These are phyloP conservation scores for Arabis alpina DNA, from an alignment of 345 rosid species.

Conservation along the genomic window DNA sequence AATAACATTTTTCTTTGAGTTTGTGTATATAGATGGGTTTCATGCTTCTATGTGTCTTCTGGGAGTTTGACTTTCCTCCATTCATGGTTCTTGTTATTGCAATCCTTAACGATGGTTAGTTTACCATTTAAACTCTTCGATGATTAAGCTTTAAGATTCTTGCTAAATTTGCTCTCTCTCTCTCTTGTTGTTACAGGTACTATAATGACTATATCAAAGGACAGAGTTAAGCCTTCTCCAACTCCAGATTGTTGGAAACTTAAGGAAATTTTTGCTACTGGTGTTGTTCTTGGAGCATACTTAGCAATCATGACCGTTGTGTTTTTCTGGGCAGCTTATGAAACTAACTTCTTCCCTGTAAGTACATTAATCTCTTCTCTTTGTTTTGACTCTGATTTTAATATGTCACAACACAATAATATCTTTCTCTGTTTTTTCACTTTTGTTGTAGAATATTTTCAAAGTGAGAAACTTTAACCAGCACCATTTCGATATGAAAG, in stretches of 20 bases:
- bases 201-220: conserved; percentile 70
- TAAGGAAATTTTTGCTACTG: conserved; percentile 63
- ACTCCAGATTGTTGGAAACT: conserved; percentile 67
- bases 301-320: conserved; percentile 60
- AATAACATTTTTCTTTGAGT: background rate
- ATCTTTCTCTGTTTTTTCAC: background rate
- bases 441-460: conserved; percentile 48
- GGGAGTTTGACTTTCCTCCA: conserved; percentile 75
- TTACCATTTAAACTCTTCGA: background rate
- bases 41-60: conserved; percentile 59
- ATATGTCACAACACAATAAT: conserved; percentile 2
- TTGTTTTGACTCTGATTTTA: conserved; percentile 3
- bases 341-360: conserved; percentile 61
- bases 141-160: conserved; percentile 5
- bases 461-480: conserved; percentile 50
- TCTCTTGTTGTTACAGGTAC: too few relatives aligned
- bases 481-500: conserved; percentile 45
- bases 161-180: too few relatives aligned
- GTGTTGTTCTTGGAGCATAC: conserved; percentile 61
- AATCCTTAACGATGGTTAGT: conserved; percentile 67
- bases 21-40: conserved; percentile 58
- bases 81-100: conserved; percentile 77
- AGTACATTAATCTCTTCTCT: conserved; percentile 5
- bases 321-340: conserved; percentile 60
- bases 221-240: conserved; percentile 66